These are phyloP conservation scores for Naganishia kalamii DNA, from an alignment of 768 basidiomycete species.

Conservation along the genomic window DNA sequence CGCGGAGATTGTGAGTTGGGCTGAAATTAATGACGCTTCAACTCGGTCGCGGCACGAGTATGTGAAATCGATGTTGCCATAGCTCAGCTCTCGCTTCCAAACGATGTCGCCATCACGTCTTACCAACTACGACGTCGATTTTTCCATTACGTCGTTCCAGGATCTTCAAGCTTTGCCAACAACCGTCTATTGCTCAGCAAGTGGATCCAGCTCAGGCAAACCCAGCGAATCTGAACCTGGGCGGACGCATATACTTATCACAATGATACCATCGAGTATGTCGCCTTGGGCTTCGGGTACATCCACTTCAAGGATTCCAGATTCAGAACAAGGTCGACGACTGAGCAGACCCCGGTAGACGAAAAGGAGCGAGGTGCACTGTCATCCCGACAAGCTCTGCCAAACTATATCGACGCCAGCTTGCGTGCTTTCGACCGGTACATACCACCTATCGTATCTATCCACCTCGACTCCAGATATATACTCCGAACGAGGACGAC, in stretches of 20 bases:
- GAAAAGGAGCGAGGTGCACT: no score
- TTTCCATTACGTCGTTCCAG: neutral
- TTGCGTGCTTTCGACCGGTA: neutral
- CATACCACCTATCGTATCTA: neutral
- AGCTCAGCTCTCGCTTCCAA: conserved; percentile 1
- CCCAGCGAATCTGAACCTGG: neutral
- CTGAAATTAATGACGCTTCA: neutral
- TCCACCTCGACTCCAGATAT: neutral
- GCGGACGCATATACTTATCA: neutral
- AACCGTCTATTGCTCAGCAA: conserved; percentile 4
- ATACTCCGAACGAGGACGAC: neutral
- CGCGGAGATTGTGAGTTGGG: neutral
- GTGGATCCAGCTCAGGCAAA: neutral
- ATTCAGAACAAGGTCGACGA: neutral
- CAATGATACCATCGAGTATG: conserved; percentile 6
- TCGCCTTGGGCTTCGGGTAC: no score
- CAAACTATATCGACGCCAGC: neutral
- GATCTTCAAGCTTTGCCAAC: conserved; percentile 2
- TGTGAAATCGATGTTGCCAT: neutral
- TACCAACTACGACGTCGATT: neutral
- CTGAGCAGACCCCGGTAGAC: neutral
- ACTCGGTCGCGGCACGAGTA: neutral
- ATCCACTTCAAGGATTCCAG: neutral
- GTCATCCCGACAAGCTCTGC: no score
- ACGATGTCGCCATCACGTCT: conserved; percentile 12